Evolutionary conservation across 2,329 filamentous ascomycete species (phyloP).

Genomic region (Hypoxylon sp.): DNA sequence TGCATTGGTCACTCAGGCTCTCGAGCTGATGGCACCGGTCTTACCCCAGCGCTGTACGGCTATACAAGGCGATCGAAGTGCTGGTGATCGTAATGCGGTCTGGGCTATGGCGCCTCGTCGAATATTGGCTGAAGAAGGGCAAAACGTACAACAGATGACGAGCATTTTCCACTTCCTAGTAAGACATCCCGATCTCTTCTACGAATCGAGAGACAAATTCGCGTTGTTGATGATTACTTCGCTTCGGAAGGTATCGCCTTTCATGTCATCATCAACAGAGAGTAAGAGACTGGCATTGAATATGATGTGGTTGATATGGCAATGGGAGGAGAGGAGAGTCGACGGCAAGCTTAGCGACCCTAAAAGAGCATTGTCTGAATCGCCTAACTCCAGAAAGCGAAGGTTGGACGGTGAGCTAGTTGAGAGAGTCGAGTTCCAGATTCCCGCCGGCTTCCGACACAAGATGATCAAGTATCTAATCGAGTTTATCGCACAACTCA

Average conservation of each 20-base stretch:
- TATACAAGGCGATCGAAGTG: constrained; percentile 46
- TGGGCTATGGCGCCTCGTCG: constrained; percentile 93
- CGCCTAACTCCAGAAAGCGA: constrained; percentile 78
- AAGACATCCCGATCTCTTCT: constrained; percentile 90
- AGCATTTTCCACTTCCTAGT: constrained; percentile 98
- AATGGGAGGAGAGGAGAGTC: constrained; percentile 88
- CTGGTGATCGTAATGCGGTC: constrained; percentile 76
- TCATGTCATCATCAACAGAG: constrained; percentile 86
- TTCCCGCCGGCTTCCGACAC: constrained; percentile 72
- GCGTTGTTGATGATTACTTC: constrained; percentile 87
- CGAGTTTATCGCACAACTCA: constrained; percentile 90
- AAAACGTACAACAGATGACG: constrained; percentile 94
- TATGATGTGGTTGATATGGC: constrained; percentile 88
- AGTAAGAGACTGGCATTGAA: constrained; percentile 91
- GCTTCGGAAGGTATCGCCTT: constrained; percentile 84
- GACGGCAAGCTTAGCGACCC: constrained; percentile 61
- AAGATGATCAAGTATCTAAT: constrained; percentile 95
- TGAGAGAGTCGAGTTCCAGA: constrained; percentile 72
- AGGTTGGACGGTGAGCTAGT: constrained; percentile 72
- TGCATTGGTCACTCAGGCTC: constrained; percentile 88
- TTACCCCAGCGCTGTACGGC: constrained; percentile 83
- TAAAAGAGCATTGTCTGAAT: constrained; percentile 64
- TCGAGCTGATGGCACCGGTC: constrained; percentile 95
- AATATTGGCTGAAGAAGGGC: constrained; percentile 91
- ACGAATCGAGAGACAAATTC: constrained; percentile 92